These are phyloP conservation scores for Coriolopsis trogii DNA, from an alignment of 1,284 basidiomycete species.

Conservation along the genomic window DNA sequence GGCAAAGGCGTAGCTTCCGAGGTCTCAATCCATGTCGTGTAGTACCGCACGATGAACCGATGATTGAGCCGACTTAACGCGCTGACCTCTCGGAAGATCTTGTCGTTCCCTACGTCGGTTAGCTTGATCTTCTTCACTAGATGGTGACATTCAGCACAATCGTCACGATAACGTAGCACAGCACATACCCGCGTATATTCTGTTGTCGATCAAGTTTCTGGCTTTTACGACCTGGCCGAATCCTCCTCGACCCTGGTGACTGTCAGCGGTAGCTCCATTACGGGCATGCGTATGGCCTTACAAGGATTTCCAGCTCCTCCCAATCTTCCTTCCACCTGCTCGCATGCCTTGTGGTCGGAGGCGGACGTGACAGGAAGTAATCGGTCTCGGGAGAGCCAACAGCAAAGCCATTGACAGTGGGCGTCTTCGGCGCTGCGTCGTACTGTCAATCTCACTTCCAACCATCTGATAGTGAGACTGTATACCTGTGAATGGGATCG, in stretches of 20 bases:
- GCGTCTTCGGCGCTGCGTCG: slow-evolving; percentile 49
- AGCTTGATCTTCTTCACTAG: slow-evolving; percentile 88
- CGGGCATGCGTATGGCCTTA: slow-evolving; percentile 28
- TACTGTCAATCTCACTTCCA: not conserved
- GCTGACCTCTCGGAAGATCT: slow-evolving; percentile 92
- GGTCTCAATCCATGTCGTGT: slow-evolving; percentile 81
- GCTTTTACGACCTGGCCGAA: slow-evolving; percentile 97
- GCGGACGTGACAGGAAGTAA: slow-evolving; percentile 52
- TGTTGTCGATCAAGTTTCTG: slow-evolving; percentile 77
- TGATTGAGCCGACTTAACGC: slow-evolving; percentile 87
- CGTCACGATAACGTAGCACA: not conserved
- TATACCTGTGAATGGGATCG: slow-evolving; percentile 39
- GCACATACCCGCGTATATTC: slow-evolving; percentile 69
- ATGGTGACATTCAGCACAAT: not conserved
- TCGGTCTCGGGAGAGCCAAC: slow-evolving; percentile 61
- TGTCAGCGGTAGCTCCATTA: not conserved
- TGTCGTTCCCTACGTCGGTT: slow-evolving; percentile 79
- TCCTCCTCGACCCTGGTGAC: slow-evolving; percentile 81
- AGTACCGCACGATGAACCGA: slow-evolving; percentile 90
- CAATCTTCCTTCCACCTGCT: slow-evolving; percentile 86
- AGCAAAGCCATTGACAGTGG: slow-evolving; percentile 43
- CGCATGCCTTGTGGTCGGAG: slow-evolving; percentile 47
- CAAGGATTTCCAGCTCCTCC: slow-evolving; percentile 79
- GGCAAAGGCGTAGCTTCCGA: slow-evolving; percentile 50
- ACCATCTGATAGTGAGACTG: not conserved